phyloP scores from a whole-genome alignment of 305 asterid genomes.

The Fraxinus nigra region DNA sequence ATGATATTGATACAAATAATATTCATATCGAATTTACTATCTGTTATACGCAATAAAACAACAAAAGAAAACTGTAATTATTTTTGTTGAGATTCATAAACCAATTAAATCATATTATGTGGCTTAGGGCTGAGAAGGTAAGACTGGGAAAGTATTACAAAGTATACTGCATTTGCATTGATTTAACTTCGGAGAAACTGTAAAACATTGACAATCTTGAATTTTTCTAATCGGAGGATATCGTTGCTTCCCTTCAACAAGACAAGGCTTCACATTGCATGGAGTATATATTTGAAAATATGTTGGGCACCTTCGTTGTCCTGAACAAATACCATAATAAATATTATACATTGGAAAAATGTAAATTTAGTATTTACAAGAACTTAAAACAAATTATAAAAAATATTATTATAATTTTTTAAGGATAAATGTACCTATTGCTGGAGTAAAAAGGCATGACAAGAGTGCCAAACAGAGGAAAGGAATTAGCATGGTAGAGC shows the following conservation, averaged over 20 bases:
- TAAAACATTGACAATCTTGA: neutral
- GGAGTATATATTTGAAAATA: neutral
- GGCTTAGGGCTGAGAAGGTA: neutral
- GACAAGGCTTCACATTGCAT: neutral
- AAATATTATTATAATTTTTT: neutral
- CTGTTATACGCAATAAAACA: neutral
- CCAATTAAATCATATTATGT: neutral
- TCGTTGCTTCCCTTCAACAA: neutral
- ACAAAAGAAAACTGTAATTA: neutral
- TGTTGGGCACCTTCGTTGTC: neutral
- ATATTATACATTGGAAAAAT: neutral
- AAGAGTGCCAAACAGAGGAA: neutral
- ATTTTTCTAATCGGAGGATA: neutral
- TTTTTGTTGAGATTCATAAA: neutral
- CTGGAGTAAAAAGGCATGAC: neutral
- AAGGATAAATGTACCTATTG: neutral
- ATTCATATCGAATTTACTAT: neutral
- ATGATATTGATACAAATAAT: neutral
- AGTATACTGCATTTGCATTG: neutral
- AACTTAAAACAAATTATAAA: neutral
- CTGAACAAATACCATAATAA: neutral
- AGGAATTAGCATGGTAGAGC: neutral
- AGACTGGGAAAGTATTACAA: neutral
- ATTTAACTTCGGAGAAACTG: neutral
- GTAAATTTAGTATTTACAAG: neutral